These are phyloP conservation scores for Filosporella fistucella DNA, from an alignment of 495 filamentous ascomycete genomes.

Conservation along the genomic window DNA sequence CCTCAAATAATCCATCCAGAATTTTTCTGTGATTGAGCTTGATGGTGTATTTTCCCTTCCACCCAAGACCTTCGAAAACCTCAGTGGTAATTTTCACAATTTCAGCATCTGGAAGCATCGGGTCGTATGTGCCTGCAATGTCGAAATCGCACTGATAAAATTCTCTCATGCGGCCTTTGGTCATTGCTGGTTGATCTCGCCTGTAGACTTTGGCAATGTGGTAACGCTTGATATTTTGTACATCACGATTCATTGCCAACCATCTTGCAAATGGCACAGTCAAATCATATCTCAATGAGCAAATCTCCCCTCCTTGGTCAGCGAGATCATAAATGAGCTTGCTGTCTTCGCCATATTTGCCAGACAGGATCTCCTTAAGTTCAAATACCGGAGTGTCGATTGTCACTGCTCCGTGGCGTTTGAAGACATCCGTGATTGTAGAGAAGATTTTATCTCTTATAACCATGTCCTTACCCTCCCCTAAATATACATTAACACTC, in stretches of 20 bases:
- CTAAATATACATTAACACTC: conserved; percentile 24
- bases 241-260: conserved; percentile 75
- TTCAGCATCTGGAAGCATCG: conserved; percentile 97
- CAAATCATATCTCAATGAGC: conserved; percentile 83
- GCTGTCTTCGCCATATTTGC: conserved; percentile 89
- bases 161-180: conserved; percentile 88
- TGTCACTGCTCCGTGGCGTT: conserved; percentile 80
- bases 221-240: conserved; percentile 78
- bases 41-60: conserved; percentile 66
- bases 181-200: conserved; percentile 73
- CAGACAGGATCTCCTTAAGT: conserved; percentile 71
- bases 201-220: conserved; percentile 89
- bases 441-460: conserved; percentile 81
- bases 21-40: conserved; percentile 97
- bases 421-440: conserved; percentile 80
- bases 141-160: conserved; percentile 99
- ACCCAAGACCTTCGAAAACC: conserved; percentile 79
- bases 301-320: conserved; percentile 82
- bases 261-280: conserved; percentile 88
- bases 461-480: conserved; percentile 69
- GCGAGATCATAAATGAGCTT: conserved; percentile 87
- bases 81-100: conserved; percentile 79
- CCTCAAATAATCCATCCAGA: conserved; percentile 85
- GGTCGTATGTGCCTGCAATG: conserved; percentile 82
- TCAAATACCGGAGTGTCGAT: conserved; percentile 86